Evolutionary conservation across 2,329 filamentous ascomycete species (phyloP), one percentile per base, ranked within the genome.

Genomic region (Phoma sp.): DNA sequence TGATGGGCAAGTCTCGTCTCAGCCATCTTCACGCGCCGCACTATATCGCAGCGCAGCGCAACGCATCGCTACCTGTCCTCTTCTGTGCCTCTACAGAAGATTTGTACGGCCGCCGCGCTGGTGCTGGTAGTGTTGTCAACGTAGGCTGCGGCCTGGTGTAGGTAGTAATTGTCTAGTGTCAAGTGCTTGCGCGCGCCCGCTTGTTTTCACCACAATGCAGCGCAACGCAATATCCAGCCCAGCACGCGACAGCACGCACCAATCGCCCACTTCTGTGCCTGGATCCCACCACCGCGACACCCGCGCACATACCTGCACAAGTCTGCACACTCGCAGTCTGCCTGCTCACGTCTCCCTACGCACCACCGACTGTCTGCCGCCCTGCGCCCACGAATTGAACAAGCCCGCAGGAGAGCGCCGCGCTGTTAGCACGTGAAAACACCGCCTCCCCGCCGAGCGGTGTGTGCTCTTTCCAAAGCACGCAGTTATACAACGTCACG

Each of bases 341-440:
- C 3, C 8, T 4, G n/a, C 8, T n/a, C 25, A 18, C 40, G 14
- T 14, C 11, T 6, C 22, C 39, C 24, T 32, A 11, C 40, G 18
- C 14, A 25, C 8, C 27, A 29, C 25, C 40, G 27, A 27, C 23
- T 25, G 36, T 49, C 9, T 10, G 27, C 35, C 33, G 27, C 11
- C 38, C 39, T 37, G 50, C 36, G 11, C 42, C 33, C 13, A 32
- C 43, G n/a, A 22, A 18, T 18, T 30, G 27, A 47, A 30, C 59
- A 47, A 58, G 37, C 30, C 22, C 46, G 44, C 42, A 43, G 52
- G 58, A 47, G 50, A 61, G 55, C 57, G 58, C 33, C 37, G 46
- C 52, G 25, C 43, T 46, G 37, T 64, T 65, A 57, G 61, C 70
- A 73, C 70, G 70, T 73, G 70, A 71, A 72, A 63, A 72, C 64